A percentile compares a stretch with the other conserved stretches of the same genome.
Conservation (phyloP, 805 yeast genomes). For the Jamesozyma lodderae region DNA sequence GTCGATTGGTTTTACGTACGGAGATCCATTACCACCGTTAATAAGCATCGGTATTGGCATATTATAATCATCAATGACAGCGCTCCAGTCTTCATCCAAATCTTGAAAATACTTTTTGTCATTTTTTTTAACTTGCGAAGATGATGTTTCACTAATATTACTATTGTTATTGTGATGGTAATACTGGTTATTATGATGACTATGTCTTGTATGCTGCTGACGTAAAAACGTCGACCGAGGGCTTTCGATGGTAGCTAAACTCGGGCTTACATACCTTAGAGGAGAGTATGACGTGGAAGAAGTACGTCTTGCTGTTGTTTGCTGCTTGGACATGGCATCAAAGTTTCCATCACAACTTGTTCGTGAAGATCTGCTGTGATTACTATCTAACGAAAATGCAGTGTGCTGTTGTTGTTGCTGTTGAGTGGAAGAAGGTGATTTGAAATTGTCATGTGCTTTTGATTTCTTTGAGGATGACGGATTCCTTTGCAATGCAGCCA, state of each 20-base stretch:
- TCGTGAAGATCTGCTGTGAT: background rate
- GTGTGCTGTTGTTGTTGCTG: no score
- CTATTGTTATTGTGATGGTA: conserved; percentile 9
- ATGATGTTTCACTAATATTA: conserved; percentile 2
- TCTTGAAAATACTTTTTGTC: conserved; percentile 45
- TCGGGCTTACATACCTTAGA: conserved; percentile 18
- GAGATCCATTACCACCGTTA: conserved; percentile 24
- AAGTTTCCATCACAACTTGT: conserved; percentile 16
- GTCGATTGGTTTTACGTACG: conserved; percentile 3
- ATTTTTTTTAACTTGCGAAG: conserved; percentile 16
- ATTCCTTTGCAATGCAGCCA: background rate
- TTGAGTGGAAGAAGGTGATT: background rate
- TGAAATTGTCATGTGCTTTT: background rate
- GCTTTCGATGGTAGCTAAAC: conserved; percentile 9
- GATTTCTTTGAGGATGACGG: conserved; percentile 3
- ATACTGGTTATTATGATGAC: conserved; percentile 8
- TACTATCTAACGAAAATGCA: conserved; percentile 1
- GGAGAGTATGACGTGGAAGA: conserved; percentile 21
- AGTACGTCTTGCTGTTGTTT: conserved; percentile 14
- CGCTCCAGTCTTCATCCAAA: conserved; percentile 90
- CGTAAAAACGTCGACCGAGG: conserved; percentile 12
- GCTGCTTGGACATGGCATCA: conserved; percentile 26
- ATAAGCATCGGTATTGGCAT: conserved; percentile 27
- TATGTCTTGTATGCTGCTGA: conserved; percentile 6
- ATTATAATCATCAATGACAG: conserved; percentile 44